Evolutionary conservation across 176 grass and related monocot species (phyloP).

Genomic region (Stipa capillata): DNA sequence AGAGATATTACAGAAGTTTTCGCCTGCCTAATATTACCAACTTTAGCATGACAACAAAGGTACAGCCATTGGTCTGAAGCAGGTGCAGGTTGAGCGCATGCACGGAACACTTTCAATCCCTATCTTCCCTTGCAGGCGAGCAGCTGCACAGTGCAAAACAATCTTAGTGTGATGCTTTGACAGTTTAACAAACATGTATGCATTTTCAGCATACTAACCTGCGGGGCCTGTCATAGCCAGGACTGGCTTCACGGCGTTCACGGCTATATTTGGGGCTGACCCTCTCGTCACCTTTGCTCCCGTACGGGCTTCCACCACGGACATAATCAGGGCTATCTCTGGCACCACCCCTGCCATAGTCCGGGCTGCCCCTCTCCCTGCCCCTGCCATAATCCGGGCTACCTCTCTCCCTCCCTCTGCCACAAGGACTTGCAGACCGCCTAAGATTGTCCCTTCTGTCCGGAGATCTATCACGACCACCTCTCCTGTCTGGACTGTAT

Average conservation of each 20-base stretch:
- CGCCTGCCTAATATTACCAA: constrained; percentile 8
- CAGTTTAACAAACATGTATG: neutral
- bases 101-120: constrained; percentile 4
- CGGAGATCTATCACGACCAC: constrained; percentile 51
- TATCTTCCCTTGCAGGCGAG: constrained; percentile 42
- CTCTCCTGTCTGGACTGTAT: constrained; percentile 83
- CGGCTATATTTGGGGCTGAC: constrained; percentile 39
- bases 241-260: constrained; percentile 39
- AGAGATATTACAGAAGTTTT: constrained; percentile 17
- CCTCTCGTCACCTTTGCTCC: constrained; percentile 34
- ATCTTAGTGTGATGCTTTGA: neutral
- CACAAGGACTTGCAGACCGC: constrained; percentile 67
- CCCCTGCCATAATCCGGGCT: too few species aligned
- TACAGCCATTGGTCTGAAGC: neutral
- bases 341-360: constrained; percentile 58
- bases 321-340: constrained; percentile 62
- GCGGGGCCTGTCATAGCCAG: constrained; percentile 42
- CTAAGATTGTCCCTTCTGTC: constrained; percentile 43
- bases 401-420: constrained; percentile 48
- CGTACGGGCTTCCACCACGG: constrained; percentile 40
- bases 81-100: neutral
- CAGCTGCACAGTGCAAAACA: constrained; percentile 31
- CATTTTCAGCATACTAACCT: constrained; percentile 18
- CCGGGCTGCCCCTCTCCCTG: constrained; percentile 57
- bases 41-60: neutral